Evolutionary conservation across 2,329 filamentous ascomycete species (phyloP).

Genomic region (Colletotrichum somersetense): DNA sequence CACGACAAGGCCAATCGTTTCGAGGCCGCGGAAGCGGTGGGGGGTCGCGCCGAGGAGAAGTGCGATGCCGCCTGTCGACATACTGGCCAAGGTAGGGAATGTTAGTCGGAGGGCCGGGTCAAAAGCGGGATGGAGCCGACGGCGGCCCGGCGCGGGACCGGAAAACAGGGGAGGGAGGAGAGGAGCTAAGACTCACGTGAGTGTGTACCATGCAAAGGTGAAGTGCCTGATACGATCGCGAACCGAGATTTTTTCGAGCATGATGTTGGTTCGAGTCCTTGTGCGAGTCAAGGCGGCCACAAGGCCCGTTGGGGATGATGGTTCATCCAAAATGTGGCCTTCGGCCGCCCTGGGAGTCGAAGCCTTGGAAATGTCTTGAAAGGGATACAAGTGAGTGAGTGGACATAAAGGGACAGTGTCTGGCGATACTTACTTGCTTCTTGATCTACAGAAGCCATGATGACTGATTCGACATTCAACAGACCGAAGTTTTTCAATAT

Average conservation of each 20-base stretch:
- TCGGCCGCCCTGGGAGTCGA: constrained; percentile 12
- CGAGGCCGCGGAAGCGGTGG: constrained; percentile 65
- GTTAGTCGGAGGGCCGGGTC: not conserved
- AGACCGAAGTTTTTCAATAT: not conserved
- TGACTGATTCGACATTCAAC: not conserved
- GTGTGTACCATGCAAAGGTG: constrained; percentile 69
- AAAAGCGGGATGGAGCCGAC: not conserved
- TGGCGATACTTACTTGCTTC: constrained; percentile 22
- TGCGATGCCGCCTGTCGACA: constrained; percentile 61
- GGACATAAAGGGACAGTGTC: not conserved
- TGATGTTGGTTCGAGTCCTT: constrained; percentile 34
- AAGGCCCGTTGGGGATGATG: constrained; percentile 28
- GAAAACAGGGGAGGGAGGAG: not conserved
- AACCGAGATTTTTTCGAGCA: constrained; percentile 41
- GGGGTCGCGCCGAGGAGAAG: constrained; percentile 65
- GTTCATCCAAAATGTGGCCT: constrained; percentile 15
- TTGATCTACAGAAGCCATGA: constrained; percentile 27
- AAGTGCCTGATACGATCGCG: constrained; percentile 53
- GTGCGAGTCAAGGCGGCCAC: constrained; percentile 34
- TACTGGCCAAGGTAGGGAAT: constrained; percentile 24
- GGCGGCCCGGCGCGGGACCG: constrained; percentile 1
- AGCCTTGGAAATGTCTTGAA: constrained; percentile 16
- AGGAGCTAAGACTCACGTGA: constrained; percentile 43
- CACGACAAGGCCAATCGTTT: constrained; percentile 66
- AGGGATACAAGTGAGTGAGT: not conserved